phyloP scores from a whole-genome alignment of 1,284 basidiomycete species.

The Agroathelia rolfsii region DNA sequence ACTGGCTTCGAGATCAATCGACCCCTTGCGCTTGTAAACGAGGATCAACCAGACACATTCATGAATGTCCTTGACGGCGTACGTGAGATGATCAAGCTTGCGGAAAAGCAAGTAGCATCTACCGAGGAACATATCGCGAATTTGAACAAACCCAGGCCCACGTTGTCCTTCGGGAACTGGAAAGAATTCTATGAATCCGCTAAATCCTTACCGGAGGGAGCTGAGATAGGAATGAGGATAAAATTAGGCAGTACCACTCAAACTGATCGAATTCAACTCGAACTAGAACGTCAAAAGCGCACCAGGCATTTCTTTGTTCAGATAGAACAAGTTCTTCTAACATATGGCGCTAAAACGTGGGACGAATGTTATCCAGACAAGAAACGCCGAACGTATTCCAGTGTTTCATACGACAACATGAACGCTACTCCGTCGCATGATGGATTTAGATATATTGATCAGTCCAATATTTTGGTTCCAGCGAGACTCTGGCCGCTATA shows the following conservation, averaged over 20 bases:
- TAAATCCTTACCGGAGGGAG: conserved; percentile 1
- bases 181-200: conserved; percentile 5
- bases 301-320: conserved; percentile 27
- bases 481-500: conserved; percentile 26
- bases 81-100: conserved; percentile 18
- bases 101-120: conserved; percentile 12
- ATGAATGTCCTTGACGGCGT: conserved; percentile 33
- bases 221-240: not conserved
- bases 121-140: conserved; percentile 7
- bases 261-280: conserved; percentile 17
- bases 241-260: conserved; percentile 7
- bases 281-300: too few species aligned
- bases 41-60: conserved; percentile 13
- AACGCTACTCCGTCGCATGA: conserved; percentile 8
- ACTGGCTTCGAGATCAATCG: conserved; percentile 27
- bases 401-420: conserved; percentile 1
- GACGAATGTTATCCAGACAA: conserved; percentile 27
- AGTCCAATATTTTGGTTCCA: conserved; percentile 15
- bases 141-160: conserved; percentile 1
- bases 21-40: conserved; percentile 11
- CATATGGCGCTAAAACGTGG: conserved; percentile 35
- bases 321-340: conserved; percentile 25
- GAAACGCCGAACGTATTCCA: conserved; percentile 2
- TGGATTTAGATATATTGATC: conserved; percentile 9
- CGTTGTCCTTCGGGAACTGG: not conserved